Evolutionary conservation across 345 rosid genomes (phyloP).

Genomic region (Litchi chinensis): DNA sequence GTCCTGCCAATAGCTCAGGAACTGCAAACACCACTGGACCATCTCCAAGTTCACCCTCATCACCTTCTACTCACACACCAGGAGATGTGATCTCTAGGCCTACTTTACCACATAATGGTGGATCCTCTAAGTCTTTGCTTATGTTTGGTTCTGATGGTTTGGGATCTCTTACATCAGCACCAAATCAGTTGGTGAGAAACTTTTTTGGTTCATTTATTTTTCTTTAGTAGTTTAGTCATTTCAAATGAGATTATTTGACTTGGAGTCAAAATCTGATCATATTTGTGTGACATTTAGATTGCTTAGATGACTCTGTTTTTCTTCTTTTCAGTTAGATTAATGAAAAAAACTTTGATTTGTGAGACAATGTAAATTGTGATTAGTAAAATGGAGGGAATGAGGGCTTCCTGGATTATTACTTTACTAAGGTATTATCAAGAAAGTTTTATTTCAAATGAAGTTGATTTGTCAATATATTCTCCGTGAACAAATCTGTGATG

Average conservation of each 20-base stretch:
- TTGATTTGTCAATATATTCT: slow-evolving; percentile 2
- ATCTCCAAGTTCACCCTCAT: slow-evolving; percentile 59
- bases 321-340: neutral
- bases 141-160: slow-evolving; percentile 55
- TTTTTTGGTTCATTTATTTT: neutral
- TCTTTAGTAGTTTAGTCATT: neutral
- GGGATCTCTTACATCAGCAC: slow-evolving; percentile 47
- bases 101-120: slow-evolving; percentile 43
- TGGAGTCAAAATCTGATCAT: neutral
- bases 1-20: slow-evolving; percentile 61
- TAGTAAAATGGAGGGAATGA: neutral
- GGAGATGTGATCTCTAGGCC: slow-evolving; percentile 56
- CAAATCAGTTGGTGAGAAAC: slow-evolving; percentile 51
- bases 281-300: neutral
- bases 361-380: neutral
- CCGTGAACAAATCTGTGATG: neutral
- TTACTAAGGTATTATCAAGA: neutral
- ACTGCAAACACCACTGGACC: slow-evolving; percentile 56
- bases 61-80: slow-evolving; percentile 56
- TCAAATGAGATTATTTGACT: slow-evolving; percentile 7
- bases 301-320: neutral
- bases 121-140: slow-evolving; percentile 55
- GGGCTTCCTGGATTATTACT: neutral
- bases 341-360: neutral
- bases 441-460: neutral